Evolutionary conservation across 1,284 basidiomycete genomes (phyloP).

Genomic region (Tetrapyrgos nigripes): DNA sequence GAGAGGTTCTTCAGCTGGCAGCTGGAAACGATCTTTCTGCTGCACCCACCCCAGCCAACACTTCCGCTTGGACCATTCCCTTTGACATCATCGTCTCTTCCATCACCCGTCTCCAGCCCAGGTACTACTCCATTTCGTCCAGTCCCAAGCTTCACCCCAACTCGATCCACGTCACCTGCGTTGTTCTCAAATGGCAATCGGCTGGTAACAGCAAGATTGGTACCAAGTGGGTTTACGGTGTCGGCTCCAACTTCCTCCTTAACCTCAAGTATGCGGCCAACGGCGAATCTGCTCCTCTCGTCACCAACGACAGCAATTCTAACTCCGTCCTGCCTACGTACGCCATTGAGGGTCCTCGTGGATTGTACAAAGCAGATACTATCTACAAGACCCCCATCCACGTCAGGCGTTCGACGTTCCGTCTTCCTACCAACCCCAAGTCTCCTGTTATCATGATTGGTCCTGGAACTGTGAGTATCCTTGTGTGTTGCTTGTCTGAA

Average conservation of each 20-base stretch:
- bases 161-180: slow-evolving; percentile 93
- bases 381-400: slow-evolving; percentile 92
- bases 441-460: slow-evolving; percentile 99
- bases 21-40: slow-evolving; percentile 77
- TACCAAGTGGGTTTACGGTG: slow-evolving; percentile 80
- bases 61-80: slow-evolving; percentile 90
- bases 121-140: slow-evolving; percentile 99
- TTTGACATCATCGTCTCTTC: slow-evolving; percentile 96
- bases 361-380: slow-evolving; percentile 75
- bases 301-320: slow-evolving; percentile 45
- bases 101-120: slow-evolving; percentile 92
- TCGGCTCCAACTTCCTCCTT: slow-evolving; percentile 91
- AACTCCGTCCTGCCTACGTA: slow-evolving; percentile 72
- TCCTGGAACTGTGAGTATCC: slow-evolving; percentile 86
- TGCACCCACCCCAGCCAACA: slow-evolving; percentile 68
- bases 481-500: slow-evolving; percentile 8
- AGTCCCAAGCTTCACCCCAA: slow-evolving; percentile 91
- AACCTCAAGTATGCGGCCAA: slow-evolving; percentile 86
- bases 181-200: slow-evolving; percentile 92
- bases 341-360: slow-evolving; percentile 88
- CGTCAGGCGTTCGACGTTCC: slow-evolving; percentile 95
- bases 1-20: slow-evolving; percentile 89
- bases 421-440: slow-evolving; percentile 96
- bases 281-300: slow-evolving; percentile 56
- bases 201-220: slow-evolving; percentile 55